A percentile compares a stretch with the other conserved stretches of the same genome.
These are phyloP conservation scores for Angophora floribunda DNA, from an alignment of 345 rosid genomes.

Conservation along the genomic window DNA sequence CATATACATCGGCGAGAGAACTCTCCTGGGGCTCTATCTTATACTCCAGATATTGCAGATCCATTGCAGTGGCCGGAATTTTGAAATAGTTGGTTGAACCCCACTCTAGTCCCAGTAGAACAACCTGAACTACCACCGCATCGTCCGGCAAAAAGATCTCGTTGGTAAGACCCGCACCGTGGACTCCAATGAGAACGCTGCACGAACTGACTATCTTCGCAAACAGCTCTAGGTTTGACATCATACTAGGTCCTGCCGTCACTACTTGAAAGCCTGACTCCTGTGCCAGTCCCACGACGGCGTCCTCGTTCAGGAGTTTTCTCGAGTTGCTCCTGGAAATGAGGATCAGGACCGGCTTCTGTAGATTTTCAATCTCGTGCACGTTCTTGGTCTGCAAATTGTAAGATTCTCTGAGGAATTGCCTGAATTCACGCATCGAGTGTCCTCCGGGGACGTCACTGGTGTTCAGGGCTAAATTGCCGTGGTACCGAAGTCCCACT, in stretches of 20 bases:
- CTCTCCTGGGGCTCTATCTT: constrained; percentile 32
- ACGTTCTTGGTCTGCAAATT: neutral
- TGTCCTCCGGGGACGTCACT: neutral
- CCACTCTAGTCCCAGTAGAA: constrained; percentile 32
- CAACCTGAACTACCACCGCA: constrained; percentile 26
- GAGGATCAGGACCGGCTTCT: constrained; percentile 17
- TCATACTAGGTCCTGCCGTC: constrained; percentile 1
- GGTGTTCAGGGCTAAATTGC: neutral
- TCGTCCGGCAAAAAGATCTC: constrained; percentile 23
- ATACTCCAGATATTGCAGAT: constrained; percentile 21
- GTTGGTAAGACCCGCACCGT: constrained; percentile 38
- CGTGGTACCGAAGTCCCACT: constrained; percentile 3
- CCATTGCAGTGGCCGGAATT: constrained; percentile 21
- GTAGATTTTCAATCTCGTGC: neutral
- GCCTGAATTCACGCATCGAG: neutral
- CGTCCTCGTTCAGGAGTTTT: constrained; percentile 16
- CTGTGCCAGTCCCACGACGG: constrained; percentile 17
- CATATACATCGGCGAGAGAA: constrained; percentile 11
- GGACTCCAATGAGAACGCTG: constrained; percentile 24
- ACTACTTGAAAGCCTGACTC: constrained; percentile 18
- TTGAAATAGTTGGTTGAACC: constrained; percentile 11
- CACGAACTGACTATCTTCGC: constrained; percentile 14
- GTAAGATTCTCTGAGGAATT: neutral
- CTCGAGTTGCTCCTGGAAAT: constrained; percentile 20
- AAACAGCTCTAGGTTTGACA: constrained; percentile 16